These are phyloP conservation scores for Mucor ambiguus DNA, from an alignment of 371 early-diverging fungal species.

Conservation along the genomic window DNA sequence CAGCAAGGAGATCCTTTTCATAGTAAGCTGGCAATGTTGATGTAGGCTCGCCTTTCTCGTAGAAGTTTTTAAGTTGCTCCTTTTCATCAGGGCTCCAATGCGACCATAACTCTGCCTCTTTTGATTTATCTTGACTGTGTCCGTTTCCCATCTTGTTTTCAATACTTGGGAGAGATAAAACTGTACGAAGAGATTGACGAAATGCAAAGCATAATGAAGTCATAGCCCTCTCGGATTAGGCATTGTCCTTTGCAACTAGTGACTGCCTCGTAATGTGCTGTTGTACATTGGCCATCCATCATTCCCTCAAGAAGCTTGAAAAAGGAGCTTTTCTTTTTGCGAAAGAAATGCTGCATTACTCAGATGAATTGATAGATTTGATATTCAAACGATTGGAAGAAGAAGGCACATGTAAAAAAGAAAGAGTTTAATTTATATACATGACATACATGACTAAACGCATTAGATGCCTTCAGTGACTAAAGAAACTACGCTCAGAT, in stretches of 20 bases:
- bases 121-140: constrained; percentile 14
- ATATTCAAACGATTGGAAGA: not conserved
- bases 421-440: not conserved
- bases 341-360: constrained; percentile 1
- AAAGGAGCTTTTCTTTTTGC: not conserved
- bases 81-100: constrained; percentile 12
- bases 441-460: not conserved
- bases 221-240: not conserved
- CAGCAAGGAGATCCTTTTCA: not conserved
- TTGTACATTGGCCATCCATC: not conserved
- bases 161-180: not conserved
- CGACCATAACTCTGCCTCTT: constrained; percentile 10
- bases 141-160: constrained; percentile 22
- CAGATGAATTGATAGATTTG: not conserved
- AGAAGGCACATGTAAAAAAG: constrained; percentile 1
- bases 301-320: not conserved
- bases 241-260: not conserved
- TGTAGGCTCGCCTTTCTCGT: not conserved
- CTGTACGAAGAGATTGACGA: not conserved
- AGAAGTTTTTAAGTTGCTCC: constrained; percentile 6
- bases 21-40: constrained; percentile 1
- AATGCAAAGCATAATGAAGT: constrained; percentile 1
- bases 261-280: not conserved
- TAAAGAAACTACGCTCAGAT: constrained; percentile 13
- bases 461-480: constrained; percentile 8